Conservation (phyloP, 2,329 filamentous ascomycete genomes). For the Stagonosporopsis cucurbitacearum region DNA sequence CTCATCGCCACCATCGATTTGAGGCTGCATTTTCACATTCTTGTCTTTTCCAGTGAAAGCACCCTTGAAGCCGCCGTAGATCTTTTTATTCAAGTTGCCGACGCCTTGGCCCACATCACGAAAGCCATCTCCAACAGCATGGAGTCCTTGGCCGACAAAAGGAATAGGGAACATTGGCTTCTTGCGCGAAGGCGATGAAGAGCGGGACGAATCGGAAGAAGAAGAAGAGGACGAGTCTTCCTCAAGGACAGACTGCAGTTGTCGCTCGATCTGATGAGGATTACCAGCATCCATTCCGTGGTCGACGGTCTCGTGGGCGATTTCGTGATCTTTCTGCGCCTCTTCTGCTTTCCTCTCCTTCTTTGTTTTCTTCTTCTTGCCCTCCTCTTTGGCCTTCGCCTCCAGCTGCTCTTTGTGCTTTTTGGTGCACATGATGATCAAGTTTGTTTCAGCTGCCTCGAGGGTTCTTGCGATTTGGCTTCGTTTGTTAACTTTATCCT, state of each 20-base stretch:
- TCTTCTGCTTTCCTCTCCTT: slow-evolving; percentile 68
- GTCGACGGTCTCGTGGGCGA: slow-evolving; percentile 59
- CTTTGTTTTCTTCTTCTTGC: slow-evolving; percentile 59
- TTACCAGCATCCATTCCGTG: slow-evolving; percentile 63
- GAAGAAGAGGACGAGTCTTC: slow-evolving; percentile 37
- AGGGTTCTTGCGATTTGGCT: slow-evolving; percentile 73
- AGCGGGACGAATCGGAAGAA: slow-evolving; percentile 45
- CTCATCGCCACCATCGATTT: slow-evolving; percentile 32
- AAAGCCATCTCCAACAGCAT: slow-evolving; percentile 53
- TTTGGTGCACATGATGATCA: slow-evolving; percentile 81
- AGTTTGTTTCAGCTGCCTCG: slow-evolving; percentile 81
- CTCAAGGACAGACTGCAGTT: slow-evolving; percentile 55
- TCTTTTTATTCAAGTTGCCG: slow-evolving; percentile 47
- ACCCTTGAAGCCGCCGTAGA: slow-evolving; percentile 49
- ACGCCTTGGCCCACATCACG: slow-evolving; percentile 58
- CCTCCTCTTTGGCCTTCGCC: slow-evolving; percentile 69
- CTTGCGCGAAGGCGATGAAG: slow-evolving; percentile 43
- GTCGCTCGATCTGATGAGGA: slow-evolving; percentile 62
- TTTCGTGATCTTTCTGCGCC: slow-evolving; percentile 61
- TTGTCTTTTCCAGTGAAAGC: slow-evolving; percentile 36
- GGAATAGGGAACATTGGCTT: slow-evolving; percentile 51
- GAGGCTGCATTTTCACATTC: slow-evolving; percentile 17
- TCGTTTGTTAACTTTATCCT: slow-evolving; percentile 81
- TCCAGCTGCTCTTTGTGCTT: slow-evolving; percentile 73
- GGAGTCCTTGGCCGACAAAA: slow-evolving; percentile 53